phyloP scores from a whole-genome alignment of 768 basidiomycete genomes.

The Suillus plorans region DNA sequence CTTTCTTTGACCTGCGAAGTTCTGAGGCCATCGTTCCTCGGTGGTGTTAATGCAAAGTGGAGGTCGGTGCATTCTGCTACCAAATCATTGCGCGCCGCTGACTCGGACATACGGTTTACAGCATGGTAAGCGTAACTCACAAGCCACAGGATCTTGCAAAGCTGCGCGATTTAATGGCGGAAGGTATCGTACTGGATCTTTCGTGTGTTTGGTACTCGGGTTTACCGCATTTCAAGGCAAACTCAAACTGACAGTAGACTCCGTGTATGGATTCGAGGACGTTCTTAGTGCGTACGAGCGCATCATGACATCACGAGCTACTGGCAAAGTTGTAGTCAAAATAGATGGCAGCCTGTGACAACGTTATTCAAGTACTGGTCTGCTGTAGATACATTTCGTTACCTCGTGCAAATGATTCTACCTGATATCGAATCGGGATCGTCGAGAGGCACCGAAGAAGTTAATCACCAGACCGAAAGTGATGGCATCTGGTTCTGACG shows the following conservation, averaged over 20 bases:
- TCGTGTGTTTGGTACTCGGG: not conserved
- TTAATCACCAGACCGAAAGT: not conserved
- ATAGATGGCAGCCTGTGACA: conserved; percentile 26
- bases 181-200: conserved; percentile 34
- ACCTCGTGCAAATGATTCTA: not conserved
- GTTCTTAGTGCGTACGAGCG: conserved; percentile 61
- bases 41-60: conserved; percentile 49
- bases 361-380: not conserved
- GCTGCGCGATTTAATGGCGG: conserved; percentile 37
- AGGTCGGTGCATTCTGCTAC: conserved; percentile 34
- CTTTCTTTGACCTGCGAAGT: conserved; percentile 25
- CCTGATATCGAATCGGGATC: not conserved
- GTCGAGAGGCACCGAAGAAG: not conserved
- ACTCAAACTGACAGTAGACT: conserved; percentile 58
- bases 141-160: conserved; percentile 35
- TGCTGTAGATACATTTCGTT: not conserved
- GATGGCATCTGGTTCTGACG: not conserved
- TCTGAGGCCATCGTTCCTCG: conserved; percentile 49
- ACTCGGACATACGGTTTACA: conserved; percentile 18
- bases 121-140: conserved; percentile 34
- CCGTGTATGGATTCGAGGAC: conserved; percentile 55
- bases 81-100: not conserved
- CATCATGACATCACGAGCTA: conserved; percentile 52
- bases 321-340: conserved; percentile 67
- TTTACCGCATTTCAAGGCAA: conserved; percentile 34